Percentiles rank a stretch among this genome's conserved stretches.
These are phyloP conservation scores for Crithidia expoeki DNA, from an alignment of 208 protist genomes.

Conservation along the genomic window DNA sequence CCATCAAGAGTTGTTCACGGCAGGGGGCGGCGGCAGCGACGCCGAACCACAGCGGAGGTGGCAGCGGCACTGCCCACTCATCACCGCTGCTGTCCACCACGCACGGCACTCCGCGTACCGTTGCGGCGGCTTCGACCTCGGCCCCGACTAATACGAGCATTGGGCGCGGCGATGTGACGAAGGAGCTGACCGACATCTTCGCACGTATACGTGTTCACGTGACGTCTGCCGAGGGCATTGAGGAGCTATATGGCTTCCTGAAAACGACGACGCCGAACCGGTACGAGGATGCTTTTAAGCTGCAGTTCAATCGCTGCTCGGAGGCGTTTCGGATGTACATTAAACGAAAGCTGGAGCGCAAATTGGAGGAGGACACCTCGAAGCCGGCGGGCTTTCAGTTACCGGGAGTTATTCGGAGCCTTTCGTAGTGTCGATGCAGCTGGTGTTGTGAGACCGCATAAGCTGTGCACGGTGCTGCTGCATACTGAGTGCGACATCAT, in stretches of 20 bases:
- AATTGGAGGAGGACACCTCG: conserved; percentile 54
- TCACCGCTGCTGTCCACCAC: not conserved
- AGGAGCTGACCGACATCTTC: conserved; percentile 66
- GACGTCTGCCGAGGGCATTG: conserved; percentile 75
- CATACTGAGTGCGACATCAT: too few relatives aligned
- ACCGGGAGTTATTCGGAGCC: conserved; percentile 41
- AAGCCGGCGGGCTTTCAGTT: conserved; percentile 46
- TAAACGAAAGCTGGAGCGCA: conserved; percentile 78
- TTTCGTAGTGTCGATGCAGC: conserved; percentile 23
- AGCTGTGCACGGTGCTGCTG: too few relatives aligned
- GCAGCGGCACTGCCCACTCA: conserved; percentile 4
- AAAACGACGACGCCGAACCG: conserved; percentile 25
- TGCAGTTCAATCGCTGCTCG: conserved; percentile 83
- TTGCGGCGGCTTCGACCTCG: not conserved
- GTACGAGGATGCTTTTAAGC: conserved; percentile 68
- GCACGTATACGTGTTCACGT: conserved; percentile 76
- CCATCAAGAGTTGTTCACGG: conserved; percentile 11
- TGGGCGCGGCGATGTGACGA: conserved; percentile 18
- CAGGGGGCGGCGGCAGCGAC: not conserved
- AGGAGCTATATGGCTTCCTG: conserved; percentile 75
- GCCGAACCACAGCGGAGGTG: conserved; percentile 11
- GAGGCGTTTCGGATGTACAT: conserved; percentile 88
- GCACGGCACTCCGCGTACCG: conserved; percentile 1
- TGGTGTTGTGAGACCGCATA: too few relatives aligned
- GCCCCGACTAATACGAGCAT: not conserved